Evolutionary conservation across 257 asterid species (phyloP), one percentile per base, ranked within the genome.

Genomic region (Solanum etuberosum): DNA sequence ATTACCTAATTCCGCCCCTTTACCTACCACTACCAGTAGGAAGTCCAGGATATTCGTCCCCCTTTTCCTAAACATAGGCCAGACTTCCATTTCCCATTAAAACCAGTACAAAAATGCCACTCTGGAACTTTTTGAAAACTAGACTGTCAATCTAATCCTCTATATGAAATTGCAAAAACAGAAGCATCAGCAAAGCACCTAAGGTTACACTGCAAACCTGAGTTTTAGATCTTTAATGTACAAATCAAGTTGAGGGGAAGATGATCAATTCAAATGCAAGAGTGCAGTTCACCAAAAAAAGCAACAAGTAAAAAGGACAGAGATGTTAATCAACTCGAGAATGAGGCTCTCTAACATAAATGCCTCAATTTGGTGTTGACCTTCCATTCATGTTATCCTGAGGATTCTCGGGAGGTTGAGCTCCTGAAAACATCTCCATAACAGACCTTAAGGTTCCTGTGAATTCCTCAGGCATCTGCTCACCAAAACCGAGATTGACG

Each of bases 381-480:
- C 95, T 90, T 87, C 93, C 93, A 29, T 89, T 87, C 88, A 16
- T 46, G 85, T 86, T 90, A 61, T 91, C 90, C 48, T 89, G 94
- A 48, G 92, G 90, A 86, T 89, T 88, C 85, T 88, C 92, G 13
- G 68, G 89, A 68, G 94, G 88, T 31, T 90, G 77, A 76, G 86
- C 95, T 51, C 93, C 93, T 4, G 95, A 86, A 89, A 95, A 92
- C 94, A 94, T 94, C 82, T 94, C 97, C 97, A 93, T 91, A 92
- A 93, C 91, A 16, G 96, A 94, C 91, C 98, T 92, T 65, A 94
- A 87, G 18, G 97, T 93, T 11, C 94, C 98, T 2, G 97, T 92
- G 38, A 95, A 71, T 67, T 93, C 98, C 89, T 88, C 94, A 1
- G 98, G 92, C 88, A 91, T 88, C 80, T 73, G 88, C 21, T 92